phyloP scores from a whole-genome alignment of 768 basidiomycete species.

The Sporobolomyces roseus region DNA sequence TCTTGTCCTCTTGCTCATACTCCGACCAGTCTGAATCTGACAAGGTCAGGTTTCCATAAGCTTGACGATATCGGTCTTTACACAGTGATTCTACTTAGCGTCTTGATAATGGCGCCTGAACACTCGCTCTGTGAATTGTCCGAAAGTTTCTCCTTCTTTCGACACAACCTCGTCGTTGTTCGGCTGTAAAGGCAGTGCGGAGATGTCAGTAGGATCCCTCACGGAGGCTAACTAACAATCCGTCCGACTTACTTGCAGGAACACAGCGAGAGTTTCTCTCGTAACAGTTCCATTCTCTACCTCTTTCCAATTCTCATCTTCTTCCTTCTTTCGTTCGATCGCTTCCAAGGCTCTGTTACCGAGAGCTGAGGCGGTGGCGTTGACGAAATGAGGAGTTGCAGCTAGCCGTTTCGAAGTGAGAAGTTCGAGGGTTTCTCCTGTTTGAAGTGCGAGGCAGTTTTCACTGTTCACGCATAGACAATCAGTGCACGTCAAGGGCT shows the following conservation, averaged over 20 bases:
- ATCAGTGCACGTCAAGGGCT: not conserved
- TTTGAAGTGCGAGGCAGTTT: slow-evolving; percentile 87
- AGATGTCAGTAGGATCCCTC: too few species aligned
- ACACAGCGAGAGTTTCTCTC: slow-evolving; percentile 67
- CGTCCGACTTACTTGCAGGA: slow-evolving; percentile 49
- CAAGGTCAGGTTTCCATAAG: too few species aligned
- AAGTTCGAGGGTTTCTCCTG: slow-evolving; percentile 88
- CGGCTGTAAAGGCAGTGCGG: slow-evolving; percentile 60
- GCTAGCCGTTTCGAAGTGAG: slow-evolving; percentile 74
- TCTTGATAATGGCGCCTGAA: slow-evolving; percentile 61
- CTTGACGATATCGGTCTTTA: too few species aligned
- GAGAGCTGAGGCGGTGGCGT: slow-evolving; percentile 52
- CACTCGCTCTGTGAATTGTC: slow-evolving; percentile 79
- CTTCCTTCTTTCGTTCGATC: slow-evolving; percentile 38
- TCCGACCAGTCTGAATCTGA: too few species aligned
- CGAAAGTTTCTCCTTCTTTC: slow-evolving; percentile 67
- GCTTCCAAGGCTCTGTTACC: slow-evolving; percentile 43
- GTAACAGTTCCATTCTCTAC: slow-evolving; percentile 55
- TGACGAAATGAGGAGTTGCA: slow-evolving; percentile 93
- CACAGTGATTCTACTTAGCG: not conserved
- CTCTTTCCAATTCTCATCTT: slow-evolving; percentile 22
- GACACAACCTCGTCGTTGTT: slow-evolving; percentile 73
- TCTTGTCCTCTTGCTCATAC: too few species aligned
- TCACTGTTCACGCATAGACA: slow-evolving; percentile 3
- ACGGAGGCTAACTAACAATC: too few species aligned